Evolutionary conservation across 352 stramenopile genomes (phyloP).

Genomic region (Phytophthora hybrid): DNA sequence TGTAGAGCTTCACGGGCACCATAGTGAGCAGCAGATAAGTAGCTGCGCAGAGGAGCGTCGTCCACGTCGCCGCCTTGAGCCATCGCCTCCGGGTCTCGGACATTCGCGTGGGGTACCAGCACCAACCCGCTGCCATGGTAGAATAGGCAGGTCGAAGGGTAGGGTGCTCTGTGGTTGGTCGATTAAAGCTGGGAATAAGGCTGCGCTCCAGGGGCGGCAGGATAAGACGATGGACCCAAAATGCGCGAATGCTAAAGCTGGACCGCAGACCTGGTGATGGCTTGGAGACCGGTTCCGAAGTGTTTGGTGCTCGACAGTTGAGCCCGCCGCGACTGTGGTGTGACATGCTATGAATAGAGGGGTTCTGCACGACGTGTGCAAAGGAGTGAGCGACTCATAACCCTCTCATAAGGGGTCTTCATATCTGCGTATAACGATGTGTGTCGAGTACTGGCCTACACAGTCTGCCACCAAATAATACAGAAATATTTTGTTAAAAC

Average conservation of each 20-base stretch:
- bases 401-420: background rate
- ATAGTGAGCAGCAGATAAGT: conserved; percentile 36
- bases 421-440: background rate
- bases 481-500: background rate
- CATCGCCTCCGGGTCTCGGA: conserved; percentile 27
- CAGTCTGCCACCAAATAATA: background rate
- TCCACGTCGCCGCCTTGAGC: conserved; percentile 34
- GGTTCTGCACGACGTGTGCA: conserved; percentile 19
- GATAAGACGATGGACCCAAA: conserved; percentile 20
- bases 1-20: conserved; percentile 58
- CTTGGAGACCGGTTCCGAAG: conserved; percentile 29
- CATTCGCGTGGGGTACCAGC: conserved; percentile 8
- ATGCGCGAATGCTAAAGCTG: conserved; percentile 30
- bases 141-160: background rate
- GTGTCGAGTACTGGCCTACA: background rate
- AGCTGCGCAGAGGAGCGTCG: conserved; percentile 13
- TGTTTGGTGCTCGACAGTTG: conserved; percentile 28
- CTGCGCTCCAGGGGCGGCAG: conserved; percentile 1
- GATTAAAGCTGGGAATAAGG: conserved; percentile 29
- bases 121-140: conserved; percentile 15
- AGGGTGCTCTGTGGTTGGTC: conserved; percentile 15
- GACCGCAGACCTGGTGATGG: conserved; percentile 17
- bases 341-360: conserved; percentile 35
- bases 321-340: conserved; percentile 11
- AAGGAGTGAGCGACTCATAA: background rate